phyloP scores from a whole-genome alignment of 306 rosid species.

The Gastrolobium villosum region DNA sequence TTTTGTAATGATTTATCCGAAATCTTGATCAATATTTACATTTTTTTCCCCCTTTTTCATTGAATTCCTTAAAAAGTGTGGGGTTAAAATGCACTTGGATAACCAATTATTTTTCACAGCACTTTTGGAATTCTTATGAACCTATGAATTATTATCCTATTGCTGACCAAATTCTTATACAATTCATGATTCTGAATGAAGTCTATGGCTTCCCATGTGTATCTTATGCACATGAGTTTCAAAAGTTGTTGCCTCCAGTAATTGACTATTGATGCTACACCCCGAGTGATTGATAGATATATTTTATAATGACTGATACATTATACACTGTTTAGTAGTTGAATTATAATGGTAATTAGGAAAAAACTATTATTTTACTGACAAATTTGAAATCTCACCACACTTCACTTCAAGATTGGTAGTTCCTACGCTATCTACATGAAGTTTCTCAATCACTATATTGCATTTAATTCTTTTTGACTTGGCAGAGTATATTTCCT shows the following conservation, averaged over 20 bases:
- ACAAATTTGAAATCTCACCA: conserved; percentile 17
- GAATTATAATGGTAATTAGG: conserved; percentile 33
- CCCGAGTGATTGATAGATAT: conserved; percentile 6
- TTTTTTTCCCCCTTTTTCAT: not conserved
- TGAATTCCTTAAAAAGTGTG: not conserved
- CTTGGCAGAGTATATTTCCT: not conserved
- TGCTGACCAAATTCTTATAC: conserved; percentile 4
- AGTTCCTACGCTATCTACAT: conserved; percentile 10
- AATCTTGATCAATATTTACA: not conserved
- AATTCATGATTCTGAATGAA: not conserved
- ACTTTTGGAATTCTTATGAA: not conserved
- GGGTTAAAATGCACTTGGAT: conserved; percentile 5
- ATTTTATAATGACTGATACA: conserved; percentile 15
- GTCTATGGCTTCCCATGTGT: not conserved
- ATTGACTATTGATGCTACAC: conserved; percentile 8
- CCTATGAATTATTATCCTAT: not conserved
- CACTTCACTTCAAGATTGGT: not conserved
- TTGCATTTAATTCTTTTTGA: not conserved
- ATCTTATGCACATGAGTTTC: conserved; percentile 11
- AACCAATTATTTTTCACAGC: not conserved
- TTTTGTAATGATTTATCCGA: conserved; percentile 24
- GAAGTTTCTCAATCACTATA: not conserved
- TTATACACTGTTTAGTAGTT: not conserved
- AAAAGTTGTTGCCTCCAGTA: conserved; percentile 15
- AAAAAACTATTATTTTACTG: conserved; percentile 21